phyloP scores from a whole-genome alignment of 2,329 filamentous ascomycete species.

The Triangularia verruculosa region DNA sequence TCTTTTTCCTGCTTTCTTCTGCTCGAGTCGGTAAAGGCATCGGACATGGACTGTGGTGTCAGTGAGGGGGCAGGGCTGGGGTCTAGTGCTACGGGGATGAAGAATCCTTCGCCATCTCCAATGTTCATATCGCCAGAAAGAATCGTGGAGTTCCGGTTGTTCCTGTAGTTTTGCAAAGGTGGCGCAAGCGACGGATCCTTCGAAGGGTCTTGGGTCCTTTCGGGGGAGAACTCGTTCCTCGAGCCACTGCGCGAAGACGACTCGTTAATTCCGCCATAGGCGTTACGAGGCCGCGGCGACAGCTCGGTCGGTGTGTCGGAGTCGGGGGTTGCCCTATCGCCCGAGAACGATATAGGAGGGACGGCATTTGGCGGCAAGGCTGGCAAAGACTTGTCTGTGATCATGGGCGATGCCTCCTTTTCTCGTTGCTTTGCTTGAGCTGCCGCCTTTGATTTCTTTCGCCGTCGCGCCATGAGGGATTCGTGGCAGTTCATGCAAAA shows the following conservation, averaged over 20 bases:
- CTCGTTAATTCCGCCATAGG: slow-evolving; percentile 49
- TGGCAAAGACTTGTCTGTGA: slow-evolving; percentile 87
- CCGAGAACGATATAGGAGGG: slow-evolving; percentile 60
- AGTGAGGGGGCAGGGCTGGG: slow-evolving; percentile 58
- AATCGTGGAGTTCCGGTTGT: slow-evolving; percentile 70
- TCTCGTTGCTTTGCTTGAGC: slow-evolving; percentile 59
- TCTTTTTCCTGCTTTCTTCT: slow-evolving; percentile 54
- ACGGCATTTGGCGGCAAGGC: slow-evolving; percentile 78
- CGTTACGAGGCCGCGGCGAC: slow-evolving; percentile 58
- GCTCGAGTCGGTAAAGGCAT: slow-evolving; percentile 42
- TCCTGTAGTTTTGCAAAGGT: slow-evolving; percentile 73
- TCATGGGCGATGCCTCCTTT: slow-evolving; percentile 63
- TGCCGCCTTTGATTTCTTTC: slow-evolving; percentile 77
- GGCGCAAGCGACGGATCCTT: slow-evolving; percentile 63
- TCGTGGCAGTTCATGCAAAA: slow-evolving; percentile 99
- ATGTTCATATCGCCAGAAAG: slow-evolving; percentile 44
- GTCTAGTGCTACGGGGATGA: slow-evolving; percentile 74
- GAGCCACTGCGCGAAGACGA: slow-evolving; percentile 55
- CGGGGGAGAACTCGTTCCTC: slow-evolving; percentile 52
- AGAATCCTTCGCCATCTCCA: slow-evolving; percentile 64
- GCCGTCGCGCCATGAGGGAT: slow-evolving; percentile 85
- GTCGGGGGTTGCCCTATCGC: slow-evolving; percentile 57
- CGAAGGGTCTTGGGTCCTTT: slow-evolving; percentile 43
- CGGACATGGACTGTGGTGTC: slow-evolving; percentile 54
- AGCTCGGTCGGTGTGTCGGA: slow-evolving; percentile 68